Percentiles rank a stretch among this genome's conserved stretches.
Evolutionary conservation across 371 early-diverging fungal species (phyloP).

Genomic region (Mucor circinelloides): DNA sequence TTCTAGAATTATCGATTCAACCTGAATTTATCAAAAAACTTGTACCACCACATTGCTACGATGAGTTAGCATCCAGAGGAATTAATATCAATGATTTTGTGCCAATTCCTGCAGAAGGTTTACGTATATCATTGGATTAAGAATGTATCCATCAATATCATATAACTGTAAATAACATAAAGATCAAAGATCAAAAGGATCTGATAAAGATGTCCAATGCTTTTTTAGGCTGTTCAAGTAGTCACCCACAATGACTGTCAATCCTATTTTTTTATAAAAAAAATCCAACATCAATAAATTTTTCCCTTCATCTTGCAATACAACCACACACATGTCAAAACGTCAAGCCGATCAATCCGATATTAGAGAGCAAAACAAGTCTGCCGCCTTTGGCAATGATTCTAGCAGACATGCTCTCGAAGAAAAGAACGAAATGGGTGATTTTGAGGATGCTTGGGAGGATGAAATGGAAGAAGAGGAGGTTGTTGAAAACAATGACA

Average conservation of each 20-base stretch:
- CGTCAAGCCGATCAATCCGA: conserved; percentile 61
- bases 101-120: conserved; percentile 34
- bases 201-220: background rate
- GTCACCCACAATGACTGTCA: background rate
- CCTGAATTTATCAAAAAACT: conserved; percentile 59
- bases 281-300: background rate
- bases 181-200: background rate
- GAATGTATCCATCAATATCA: background rate
- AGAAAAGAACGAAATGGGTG: conserved; percentile 84
- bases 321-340: conserved; percentile 53
- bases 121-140: conserved; percentile 23
- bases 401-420: conserved; percentile 31
- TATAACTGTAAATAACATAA: background rate
- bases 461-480: conserved; percentile 89
- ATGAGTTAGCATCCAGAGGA: conserved; percentile 49
- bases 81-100: conserved; percentile 41
- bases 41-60: conserved; percentile 65
- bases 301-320: background rate
- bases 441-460: conserved; percentile 95
- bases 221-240: background rate
- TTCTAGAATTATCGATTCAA: conserved; percentile 48
- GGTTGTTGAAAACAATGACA: conserved; percentile 57
- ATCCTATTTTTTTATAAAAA: conserved; percentile 1
- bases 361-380: conserved; percentile 49
- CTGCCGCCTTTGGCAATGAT: conserved; percentile 41